Conservation (phyloP, 2,329 filamentous ascomycete species). For the Sclerotinia spermophila region DNA sequence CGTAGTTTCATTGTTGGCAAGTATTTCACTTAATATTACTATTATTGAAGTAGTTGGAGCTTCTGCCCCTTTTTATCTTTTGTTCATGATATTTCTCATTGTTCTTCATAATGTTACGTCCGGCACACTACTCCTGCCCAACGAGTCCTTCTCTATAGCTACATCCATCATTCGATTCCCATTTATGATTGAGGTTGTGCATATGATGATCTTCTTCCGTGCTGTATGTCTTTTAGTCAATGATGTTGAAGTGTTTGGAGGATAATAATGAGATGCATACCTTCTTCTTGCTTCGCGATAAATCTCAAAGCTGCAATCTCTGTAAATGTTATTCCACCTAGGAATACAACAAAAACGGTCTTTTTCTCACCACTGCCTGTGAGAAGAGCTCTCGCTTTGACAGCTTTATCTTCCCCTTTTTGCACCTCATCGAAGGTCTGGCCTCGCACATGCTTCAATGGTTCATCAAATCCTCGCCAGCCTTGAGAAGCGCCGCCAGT, state of each 20-base stretch:
- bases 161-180: conserved; percentile 86
- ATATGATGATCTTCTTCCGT: conserved; percentile 81
- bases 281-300: conserved; percentile 78
- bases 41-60: not conserved
- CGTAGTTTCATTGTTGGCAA: conserved; percentile 2
- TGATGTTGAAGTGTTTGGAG: not conserved
- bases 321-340: conserved; percentile 94
- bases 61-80: conserved; percentile 9
- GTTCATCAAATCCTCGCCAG: conserved; percentile 92
- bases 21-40: conserved; percentile 16
- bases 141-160: conserved; percentile 62
- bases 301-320: conserved; percentile 94
- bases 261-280: conserved; percentile 38
- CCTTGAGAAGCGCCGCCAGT: conserved; percentile 65
- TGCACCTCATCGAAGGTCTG: conserved; percentile 90
- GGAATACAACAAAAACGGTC: conserved; percentile 91
- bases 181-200: conserved; percentile 86
- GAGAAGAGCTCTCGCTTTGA: conserved; percentile 78
- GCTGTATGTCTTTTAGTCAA: conserved; percentile 41
- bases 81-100: conserved; percentile 17
- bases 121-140: conserved; percentile 31
- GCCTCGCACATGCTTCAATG: conserved; percentile 80
- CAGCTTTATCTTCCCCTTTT: conserved; percentile 87
- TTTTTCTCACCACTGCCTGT: conserved; percentile 73
- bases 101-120: conserved; percentile 31